These are phyloP conservation scores for Cordyceps militaris DNA, from an alignment of 2,329 filamentous ascomycete species.

Conservation along the genomic window DNA sequence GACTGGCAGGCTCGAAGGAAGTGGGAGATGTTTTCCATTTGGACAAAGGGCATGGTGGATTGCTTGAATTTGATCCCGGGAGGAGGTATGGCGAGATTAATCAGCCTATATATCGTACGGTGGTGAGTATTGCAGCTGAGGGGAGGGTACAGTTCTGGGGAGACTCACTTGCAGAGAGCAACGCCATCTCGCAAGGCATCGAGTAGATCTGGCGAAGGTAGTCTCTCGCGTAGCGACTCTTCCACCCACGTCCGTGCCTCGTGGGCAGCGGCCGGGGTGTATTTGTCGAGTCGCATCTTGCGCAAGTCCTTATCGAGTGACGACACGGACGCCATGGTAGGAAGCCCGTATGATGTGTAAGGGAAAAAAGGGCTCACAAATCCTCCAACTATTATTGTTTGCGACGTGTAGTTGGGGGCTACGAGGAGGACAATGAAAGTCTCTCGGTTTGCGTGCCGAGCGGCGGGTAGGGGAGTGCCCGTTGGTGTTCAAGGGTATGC, in stretches of 20 bases:
- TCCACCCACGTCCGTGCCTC: slow-evolving; percentile 86
- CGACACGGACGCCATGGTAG: slow-evolving; percentile 79
- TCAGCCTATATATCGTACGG: slow-evolving; percentile 53
- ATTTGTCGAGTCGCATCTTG: slow-evolving; percentile 84
- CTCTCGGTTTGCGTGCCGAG: background rate
- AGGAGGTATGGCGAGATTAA: slow-evolving; percentile 70
- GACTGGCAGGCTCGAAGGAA: slow-evolving; percentile 85
- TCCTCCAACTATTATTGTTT: background rate
- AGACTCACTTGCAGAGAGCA: slow-evolving; percentile 76
- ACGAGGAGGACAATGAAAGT: background rate
- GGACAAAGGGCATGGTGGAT: slow-evolving; percentile 93
- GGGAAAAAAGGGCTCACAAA: background rate
- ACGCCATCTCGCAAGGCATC: slow-evolving; percentile 86
- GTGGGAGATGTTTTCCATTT: slow-evolving; percentile 99
- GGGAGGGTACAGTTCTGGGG: background rate
- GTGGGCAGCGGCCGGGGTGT: slow-evolving; percentile 82
- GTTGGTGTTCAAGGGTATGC: background rate
- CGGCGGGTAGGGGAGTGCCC: background rate
- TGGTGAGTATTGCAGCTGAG: slow-evolving; percentile 13
- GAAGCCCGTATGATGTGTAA: background rate
- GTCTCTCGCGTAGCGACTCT: slow-evolving; percentile 62
- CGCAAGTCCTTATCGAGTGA: slow-evolving; percentile 94
- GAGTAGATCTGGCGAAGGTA: slow-evolving; percentile 70
- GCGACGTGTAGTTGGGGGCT: background rate
- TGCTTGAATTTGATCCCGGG: slow-evolving; percentile 84